Conservation (phyloP, 1,284 basidiomycete species). For the Sphagnurus paluster region DNA sequence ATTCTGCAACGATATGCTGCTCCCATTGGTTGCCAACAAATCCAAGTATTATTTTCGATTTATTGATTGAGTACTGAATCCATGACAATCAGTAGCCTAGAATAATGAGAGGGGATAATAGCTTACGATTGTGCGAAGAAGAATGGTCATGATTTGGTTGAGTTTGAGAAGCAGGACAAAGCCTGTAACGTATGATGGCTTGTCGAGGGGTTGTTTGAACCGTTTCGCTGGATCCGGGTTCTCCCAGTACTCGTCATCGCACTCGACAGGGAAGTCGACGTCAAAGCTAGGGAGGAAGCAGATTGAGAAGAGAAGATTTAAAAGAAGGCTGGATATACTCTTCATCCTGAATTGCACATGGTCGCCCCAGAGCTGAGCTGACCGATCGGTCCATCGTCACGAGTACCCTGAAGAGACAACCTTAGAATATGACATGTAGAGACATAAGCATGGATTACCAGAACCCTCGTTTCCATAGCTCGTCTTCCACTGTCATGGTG, state of each 20-base stretch:
- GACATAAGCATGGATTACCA: constrained; percentile 49
- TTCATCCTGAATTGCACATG: constrained; percentile 83
- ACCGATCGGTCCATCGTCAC: constrained; percentile 63
- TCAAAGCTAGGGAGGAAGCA: constrained; percentile 54
- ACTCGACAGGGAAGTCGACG: constrained; percentile 67
- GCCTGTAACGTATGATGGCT: constrained; percentile 51
- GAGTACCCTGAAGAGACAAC: constrained; percentile 48
- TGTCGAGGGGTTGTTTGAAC: constrained; percentile 58
- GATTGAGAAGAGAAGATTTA: neutral
- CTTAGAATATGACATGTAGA: neutral
- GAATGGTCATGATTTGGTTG: constrained; percentile 64
- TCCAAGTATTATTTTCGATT: constrained; percentile 57
- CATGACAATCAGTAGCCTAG: neutral
- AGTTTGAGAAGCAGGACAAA: constrained; percentile 65
- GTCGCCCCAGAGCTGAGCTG: constrained; percentile 75
- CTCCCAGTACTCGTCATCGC: constrained; percentile 80
- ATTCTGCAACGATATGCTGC: constrained; percentile 69
- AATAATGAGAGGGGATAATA: neutral
- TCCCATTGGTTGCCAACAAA: constrained; percentile 65
- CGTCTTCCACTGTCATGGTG: constrained; percentile 50
- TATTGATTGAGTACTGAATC: constrained; percentile 71
- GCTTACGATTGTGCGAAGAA: constrained; percentile 63
- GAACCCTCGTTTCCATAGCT: constrained; percentile 79
- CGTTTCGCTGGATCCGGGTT: constrained; percentile 48
- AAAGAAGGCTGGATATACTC: constrained; percentile 49